Evolutionary conservation across 2,329 filamentous ascomycete species (phyloP), one percentile per base, ranked within the genome.

Genomic region (Aspergillus neoniger): DNA sequence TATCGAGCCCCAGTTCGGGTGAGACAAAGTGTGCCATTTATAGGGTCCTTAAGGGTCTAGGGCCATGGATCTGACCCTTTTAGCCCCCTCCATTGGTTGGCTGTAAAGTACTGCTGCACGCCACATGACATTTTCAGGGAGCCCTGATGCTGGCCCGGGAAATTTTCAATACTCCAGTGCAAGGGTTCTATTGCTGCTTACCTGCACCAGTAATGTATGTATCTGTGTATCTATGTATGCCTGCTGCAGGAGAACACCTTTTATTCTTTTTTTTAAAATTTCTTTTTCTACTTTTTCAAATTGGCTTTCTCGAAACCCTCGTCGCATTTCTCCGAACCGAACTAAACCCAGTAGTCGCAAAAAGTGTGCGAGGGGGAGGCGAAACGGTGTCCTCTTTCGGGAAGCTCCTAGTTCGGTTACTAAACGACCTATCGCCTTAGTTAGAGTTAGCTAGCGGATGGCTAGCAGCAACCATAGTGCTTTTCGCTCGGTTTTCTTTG

Each of bases 1-100:
- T 53, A 25, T 53, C 12, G 30, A 41, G 50, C 36, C 30, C 30
- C 30, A 48, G 49, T 32, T 50, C 44, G 57, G 41, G 65, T 69
- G 63, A 69, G 67, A 69, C 65, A 67, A 52, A 38, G 43, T 63
- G 57, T 64, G 62, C 66, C 65, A 67, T 65, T 66, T 67, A 66
- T 69, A 69, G 62, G 61, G 59, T 61, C 51, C 39, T 47, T 44
- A 50, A 63, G 61, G 58, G 63, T 58, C 64, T 61, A 44, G 50
- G 49, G 55, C 56, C 61, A 53, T 50, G 60, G 60, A 63, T 59
- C 58, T 52, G 47, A 23, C 41, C 43, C 50, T 43, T 50, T 38
- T 19, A 6, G 30, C 12, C 9, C 23, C 58, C 21, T 12, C 59
- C 47, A 69, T 67, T 66, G 59, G 64, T 23, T 32, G 39, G 5